Percentiles rank a stretch among this genome's conserved stretches.
These are phyloP conservation scores for Mallotus repandus DNA, from an alignment of 441 rosid species.

Conservation along the genomic window DNA sequence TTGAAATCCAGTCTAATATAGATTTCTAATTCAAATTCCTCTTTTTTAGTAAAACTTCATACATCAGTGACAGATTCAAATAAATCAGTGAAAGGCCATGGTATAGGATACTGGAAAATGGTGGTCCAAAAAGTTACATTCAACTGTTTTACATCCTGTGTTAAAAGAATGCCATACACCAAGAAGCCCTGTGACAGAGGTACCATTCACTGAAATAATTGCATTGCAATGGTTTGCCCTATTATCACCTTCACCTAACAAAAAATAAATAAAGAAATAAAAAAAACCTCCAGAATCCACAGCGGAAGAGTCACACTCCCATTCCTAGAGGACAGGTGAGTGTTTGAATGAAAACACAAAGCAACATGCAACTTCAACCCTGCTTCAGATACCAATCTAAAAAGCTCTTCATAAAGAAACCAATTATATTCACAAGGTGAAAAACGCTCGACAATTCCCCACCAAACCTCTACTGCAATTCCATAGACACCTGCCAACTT, in stretches of 20 bases:
- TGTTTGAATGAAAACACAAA: conserved; percentile 63
- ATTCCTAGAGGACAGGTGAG: conserved; percentile 39
- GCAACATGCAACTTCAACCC: conserved; percentile 60
- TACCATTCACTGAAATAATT: not conserved
- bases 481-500: conserved; percentile 70
- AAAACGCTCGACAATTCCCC: conserved; percentile 66
- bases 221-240: not conserved
- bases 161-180: not conserved
- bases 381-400: conserved; percentile 47
- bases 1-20: not conserved
- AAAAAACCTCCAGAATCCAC: conserved; percentile 41
- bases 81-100: not conserved
- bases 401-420: conserved; percentile 61
- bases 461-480: conserved; percentile 69
- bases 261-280: not conserved
- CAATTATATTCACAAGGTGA: conserved; percentile 54
- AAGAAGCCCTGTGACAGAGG: not conserved
- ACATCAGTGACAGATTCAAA: not conserved
- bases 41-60: not conserved
- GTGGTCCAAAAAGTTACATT: not conserved
- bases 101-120: not conserved
- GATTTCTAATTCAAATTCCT: not conserved
- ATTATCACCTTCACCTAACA: not conserved
- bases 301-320: conserved; percentile 57
- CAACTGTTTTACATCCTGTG: not conserved